Conservation (phyloP, 2,329 filamentous ascomycete genomes). For the Cladosporium sphaerospermum region DNA sequence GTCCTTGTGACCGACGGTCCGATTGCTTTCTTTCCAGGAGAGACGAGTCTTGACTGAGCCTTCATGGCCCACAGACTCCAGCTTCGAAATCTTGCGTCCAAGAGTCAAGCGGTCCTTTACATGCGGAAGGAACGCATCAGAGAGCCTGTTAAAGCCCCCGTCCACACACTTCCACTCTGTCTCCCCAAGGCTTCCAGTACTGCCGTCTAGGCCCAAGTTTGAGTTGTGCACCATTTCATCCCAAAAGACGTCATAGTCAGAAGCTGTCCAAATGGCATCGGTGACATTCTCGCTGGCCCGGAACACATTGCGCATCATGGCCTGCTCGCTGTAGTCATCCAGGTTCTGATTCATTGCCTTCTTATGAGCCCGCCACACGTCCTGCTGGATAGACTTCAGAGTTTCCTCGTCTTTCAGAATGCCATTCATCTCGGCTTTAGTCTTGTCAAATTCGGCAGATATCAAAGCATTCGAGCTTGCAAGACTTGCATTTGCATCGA, state of each 20-base stretch:
- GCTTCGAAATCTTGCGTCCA: slow-evolving; percentile 49
- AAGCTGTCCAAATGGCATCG: slow-evolving; percentile 11
- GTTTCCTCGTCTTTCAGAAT: slow-evolving; percentile 10
- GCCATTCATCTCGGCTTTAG: slow-evolving; percentile 9
- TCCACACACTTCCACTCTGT: slow-evolving; percentile 42
- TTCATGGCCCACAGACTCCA: slow-evolving; percentile 25
- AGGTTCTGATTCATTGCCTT: slow-evolving; percentile 5
- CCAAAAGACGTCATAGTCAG: slow-evolving; percentile 13
- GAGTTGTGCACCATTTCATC: slow-evolving; percentile 12
- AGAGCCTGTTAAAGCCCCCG: slow-evolving; percentile 51
- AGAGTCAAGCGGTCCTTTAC: slow-evolving; percentile 51
- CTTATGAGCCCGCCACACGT: slow-evolving; percentile 10
- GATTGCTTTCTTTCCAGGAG: slow-evolving; percentile 47
- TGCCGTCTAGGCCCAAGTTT: slow-evolving; percentile 10
- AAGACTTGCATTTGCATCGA: slow-evolving; percentile 34
- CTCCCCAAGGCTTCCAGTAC: slow-evolving; percentile 7
- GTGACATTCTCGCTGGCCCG: slow-evolving; percentile 11
- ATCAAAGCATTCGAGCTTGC: not conserved
- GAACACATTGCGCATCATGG: slow-evolving; percentile 11
- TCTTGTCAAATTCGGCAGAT: slow-evolving; percentile 9
- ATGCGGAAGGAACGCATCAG: slow-evolving; percentile 54
- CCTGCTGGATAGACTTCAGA: slow-evolving; percentile 8
- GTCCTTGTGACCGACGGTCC: slow-evolving; percentile 21
- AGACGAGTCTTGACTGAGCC: slow-evolving; percentile 39
- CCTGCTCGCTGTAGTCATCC: slow-evolving; percentile 11